Base-by-base conservation (phyloP, 1,284 basidiomycete species). In the Ceraceosorus bombacis region DNA sequence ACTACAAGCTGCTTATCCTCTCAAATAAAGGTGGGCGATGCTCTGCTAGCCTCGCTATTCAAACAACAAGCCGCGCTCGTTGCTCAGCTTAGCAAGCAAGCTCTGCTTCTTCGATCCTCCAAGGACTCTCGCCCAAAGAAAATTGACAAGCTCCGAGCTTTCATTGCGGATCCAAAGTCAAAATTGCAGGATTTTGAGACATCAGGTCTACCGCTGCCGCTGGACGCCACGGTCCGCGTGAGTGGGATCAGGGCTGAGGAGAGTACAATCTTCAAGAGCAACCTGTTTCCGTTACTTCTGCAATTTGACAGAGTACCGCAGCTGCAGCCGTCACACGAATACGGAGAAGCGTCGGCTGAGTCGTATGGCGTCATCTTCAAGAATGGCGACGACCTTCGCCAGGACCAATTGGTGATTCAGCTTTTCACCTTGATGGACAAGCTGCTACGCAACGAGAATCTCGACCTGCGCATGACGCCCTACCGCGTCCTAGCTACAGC, bases 371-470 rank as follows among this genome's bases (percentile, higher is more conserved):
- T 96, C 54, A 98, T 99, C 66, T 97, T 97, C 83, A 98, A 99
- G 79, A 93, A 96, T 68, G 95, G 95, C 5, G 95, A 99, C 76
- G 95, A 99, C 76, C 86, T 98, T 82, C 86, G 94, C 17, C 95
- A 98, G 78, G 94, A 97, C 76, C 94, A 97, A 78, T 84, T 97
- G 40, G 93, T 97, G 36, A 89, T 97, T 57, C 94, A 98, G 78
- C 83, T 98, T 7, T 94, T 98, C 79, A 95, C 91, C 4, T 84
- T 98, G 37, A 98, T 98, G 95, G 93, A 99, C 77, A 83, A 89
- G 40, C 80, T 98, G 12, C 80, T 98, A 62, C 82, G 91, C 52
- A 94, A 95, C 78, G 95, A 98, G 79, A 96, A 97, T 72, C 80
- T 99, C 54, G 94, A 98, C 74, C 81, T 98, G 58, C 89, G 90